A percentile compares a stretch with the other conserved stretches of the same genome.
Conservation (phyloP, 805 yeast genomes). For the Kodamaea kakaduensis region DNA sequence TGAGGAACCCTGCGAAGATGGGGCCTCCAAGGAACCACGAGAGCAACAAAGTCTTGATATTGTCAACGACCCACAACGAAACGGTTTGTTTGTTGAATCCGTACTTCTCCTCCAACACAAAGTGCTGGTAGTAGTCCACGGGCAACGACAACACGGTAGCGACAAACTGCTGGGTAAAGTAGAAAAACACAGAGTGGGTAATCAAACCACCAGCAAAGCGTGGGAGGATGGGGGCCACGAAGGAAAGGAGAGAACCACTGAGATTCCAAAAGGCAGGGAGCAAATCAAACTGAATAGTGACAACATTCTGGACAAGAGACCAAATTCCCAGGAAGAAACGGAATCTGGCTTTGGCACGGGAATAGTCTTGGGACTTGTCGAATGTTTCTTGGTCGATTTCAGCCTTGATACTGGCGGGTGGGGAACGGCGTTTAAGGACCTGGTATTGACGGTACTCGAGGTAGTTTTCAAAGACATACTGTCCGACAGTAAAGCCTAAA, state of each 20-base stretch:
- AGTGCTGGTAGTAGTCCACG: constrained; percentile 66
- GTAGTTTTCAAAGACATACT: constrained; percentile 70
- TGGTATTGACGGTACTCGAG: constrained; percentile 74
- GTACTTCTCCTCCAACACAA: constrained; percentile 85
- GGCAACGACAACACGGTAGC: constrained; percentile 63
- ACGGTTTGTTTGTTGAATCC: constrained; percentile 89
- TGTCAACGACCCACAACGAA: constrained; percentile 68
- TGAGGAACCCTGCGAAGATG: constrained; percentile 67
- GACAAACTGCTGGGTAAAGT: constrained; percentile 50
- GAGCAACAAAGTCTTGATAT: constrained; percentile 55
- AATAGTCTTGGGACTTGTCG: constrained; percentile 70
- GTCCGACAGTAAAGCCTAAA: constrained; percentile 68
- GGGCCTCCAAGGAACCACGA: constrained; percentile 65
- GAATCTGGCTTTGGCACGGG: constrained; percentile 73
- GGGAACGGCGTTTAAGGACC: constrained; percentile 48
- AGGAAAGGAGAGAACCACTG: constrained; percentile 61
- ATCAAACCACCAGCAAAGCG: constrained; percentile 51
- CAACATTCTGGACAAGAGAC: constrained; percentile 52
- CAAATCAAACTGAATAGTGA: constrained; percentile 55
- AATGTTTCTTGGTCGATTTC: constrained; percentile 73
- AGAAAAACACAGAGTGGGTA: constrained; percentile 63
- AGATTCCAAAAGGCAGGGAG: constrained; percentile 36
- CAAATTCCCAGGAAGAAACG: constrained; percentile 52
- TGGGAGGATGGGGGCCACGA: constrained; percentile 41
- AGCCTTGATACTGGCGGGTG: constrained; percentile 67